These are phyloP conservation scores for Rhodotorula taiwanensis DNA, from an alignment of 768 basidiomycete species.

Conservation along the genomic window DNA sequence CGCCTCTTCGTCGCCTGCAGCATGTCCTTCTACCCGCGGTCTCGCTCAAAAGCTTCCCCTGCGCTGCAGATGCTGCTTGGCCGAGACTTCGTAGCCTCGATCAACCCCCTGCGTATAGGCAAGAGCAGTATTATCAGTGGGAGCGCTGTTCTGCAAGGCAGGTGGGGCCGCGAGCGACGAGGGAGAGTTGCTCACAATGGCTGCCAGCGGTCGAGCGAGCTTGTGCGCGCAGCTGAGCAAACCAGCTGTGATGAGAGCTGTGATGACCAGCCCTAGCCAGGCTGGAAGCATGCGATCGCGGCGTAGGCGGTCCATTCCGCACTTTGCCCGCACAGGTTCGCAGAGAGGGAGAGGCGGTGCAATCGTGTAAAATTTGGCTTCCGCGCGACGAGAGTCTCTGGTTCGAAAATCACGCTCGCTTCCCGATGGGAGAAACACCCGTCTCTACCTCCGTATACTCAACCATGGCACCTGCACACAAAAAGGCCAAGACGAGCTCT, in stretches of 20 bases:
- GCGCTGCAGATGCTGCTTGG: conserved; percentile 7
- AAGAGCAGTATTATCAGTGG: too few relatives aligned
- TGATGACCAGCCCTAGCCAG: conserved; percentile 4
- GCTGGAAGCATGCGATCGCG: conserved; percentile 16
- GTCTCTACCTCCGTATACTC: too few relatives aligned
- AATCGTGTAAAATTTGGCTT: too few relatives aligned
- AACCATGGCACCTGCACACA: conserved; percentile 10
- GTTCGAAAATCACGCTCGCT: too few relatives aligned
- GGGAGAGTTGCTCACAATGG: background rate
- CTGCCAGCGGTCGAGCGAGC: conserved; percentile 11
- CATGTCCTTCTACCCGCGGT: too few relatives aligned
- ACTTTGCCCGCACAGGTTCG: too few relatives aligned
- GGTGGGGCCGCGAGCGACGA: background rate
- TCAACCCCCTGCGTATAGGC: conserved; percentile 26
- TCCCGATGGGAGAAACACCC: too few relatives aligned
- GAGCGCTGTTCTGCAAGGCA: fast-evolving
- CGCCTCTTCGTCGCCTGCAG: too few relatives aligned
- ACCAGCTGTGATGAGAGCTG: background rate
- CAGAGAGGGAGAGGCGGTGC: too few relatives aligned
- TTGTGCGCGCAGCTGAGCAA: background rate
- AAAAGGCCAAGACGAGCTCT: conserved; percentile 13
- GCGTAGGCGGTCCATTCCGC: too few relatives aligned
- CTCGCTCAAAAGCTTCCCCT: conserved; percentile 24
- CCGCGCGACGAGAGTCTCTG: too few relatives aligned
- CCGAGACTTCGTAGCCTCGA: conserved; percentile 1